Base-by-base conservation (phyloP, 352 stramenopile species). In the Phytophthora rubi region DNA sequence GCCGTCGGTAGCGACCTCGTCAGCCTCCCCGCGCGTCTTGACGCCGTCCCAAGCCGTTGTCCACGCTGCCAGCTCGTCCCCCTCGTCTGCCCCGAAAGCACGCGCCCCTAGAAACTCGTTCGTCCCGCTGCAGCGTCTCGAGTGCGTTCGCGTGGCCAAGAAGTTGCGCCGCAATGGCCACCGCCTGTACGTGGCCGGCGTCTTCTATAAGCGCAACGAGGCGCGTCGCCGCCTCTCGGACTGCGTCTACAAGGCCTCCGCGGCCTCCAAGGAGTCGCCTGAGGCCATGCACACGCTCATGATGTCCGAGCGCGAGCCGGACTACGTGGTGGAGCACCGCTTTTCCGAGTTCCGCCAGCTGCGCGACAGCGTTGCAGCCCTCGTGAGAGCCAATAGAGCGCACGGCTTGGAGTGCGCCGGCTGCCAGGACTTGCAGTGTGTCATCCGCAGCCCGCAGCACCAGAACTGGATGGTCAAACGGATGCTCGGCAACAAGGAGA, bases 261-360 rank as follows among this genome's bases (percentile, higher is more conserved):
- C 59, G 5, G 53, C 65, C 13, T 72, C 53, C 4, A 75, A 70
- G 4, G 61, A 75, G 37, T 67, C 60, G 4, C 53, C 55, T 6
- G 47, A 77, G 32, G 64, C 57, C 33, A 66, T 82, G 60, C 53
- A 15, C 39, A 49, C 58, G 3, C 39, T 77, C 58, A 73, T 79
- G 71, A 72, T 73, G 51, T 59, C 75, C 37, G 75, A 82, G 51
- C 75, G 75, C 21, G 71, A 82, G 54, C 70, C 75, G 15, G 69
- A 79, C 60, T 82, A 62, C 66, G 45, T 57, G n/a, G 65, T 77
- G 28, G 71, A 79, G 45, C 71, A 67, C 49, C 75, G 60, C 32
- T 77, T 82, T 47, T 64, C 52, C 4, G 75, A 79, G 49, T 82
- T 79, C 26, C 71, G 65, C 10, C 13, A 47, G 44, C 61, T 82